Evolutionary conservation across 108 stramenopile species (phyloP).

Genomic region (Stephanodiscus triporus): DNA sequence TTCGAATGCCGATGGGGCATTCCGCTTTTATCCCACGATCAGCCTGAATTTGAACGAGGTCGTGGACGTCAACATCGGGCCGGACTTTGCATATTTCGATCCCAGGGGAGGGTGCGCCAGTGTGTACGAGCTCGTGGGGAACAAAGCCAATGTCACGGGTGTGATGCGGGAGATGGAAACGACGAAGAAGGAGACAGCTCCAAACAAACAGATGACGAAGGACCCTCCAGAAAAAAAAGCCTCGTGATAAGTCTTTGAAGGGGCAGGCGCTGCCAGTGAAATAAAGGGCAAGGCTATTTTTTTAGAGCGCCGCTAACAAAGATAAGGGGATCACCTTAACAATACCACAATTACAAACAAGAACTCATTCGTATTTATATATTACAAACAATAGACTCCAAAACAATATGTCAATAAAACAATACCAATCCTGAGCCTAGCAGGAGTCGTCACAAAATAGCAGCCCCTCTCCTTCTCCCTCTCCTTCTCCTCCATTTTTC

Average conservation of each 20-base stretch:
- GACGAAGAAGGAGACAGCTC: background rate
- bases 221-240: conserved; percentile 26
- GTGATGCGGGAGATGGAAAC: background rate
- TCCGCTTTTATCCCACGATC: conserved; percentile 60
- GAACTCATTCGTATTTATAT: too few species aligned
- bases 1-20: background rate
- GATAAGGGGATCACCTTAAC: too few species aligned
- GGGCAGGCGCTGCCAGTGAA: background rate
- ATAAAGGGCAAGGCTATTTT: too few species aligned
- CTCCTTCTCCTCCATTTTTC: background rate
- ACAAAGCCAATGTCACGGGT: conserved; percentile 16
- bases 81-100: conserved; percentile 20
- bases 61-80: conserved; percentile 58
- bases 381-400: too few species aligned
- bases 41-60: too few species aligned
- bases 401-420: too few species aligned
- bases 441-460: too few species aligned
- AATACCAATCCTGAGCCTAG: too few species aligned
- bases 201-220: conserved; percentile 5
- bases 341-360: too few species aligned
- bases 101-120: conserved; percentile 36
- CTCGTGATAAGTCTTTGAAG: conserved; percentile 24
- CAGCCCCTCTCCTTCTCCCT: too few species aligned
- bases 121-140: conserved; percentile 44
- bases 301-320: too few species aligned